phyloP scores from a whole-genome alignment of 257 asterid species.

The Nicotiana noctiflora region DNA sequence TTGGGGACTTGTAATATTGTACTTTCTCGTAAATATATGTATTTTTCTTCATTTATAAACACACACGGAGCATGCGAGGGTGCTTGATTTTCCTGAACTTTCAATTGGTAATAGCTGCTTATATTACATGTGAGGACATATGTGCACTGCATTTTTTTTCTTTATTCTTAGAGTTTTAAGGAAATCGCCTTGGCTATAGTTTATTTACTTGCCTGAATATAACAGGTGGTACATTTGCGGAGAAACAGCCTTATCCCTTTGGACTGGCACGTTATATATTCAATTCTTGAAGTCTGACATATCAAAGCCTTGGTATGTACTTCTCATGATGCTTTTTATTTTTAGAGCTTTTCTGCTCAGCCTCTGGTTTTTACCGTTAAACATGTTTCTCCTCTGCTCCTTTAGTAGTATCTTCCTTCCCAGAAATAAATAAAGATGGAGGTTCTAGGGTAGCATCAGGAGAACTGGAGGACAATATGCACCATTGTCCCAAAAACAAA shows the following conservation, averaged over 20 bases:
- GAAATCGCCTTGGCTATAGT: neutral
- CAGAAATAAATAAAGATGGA: constrained; percentile 3
- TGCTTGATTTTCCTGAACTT: neutral
- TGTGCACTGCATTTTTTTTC: neutral
- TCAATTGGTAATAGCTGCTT: neutral
- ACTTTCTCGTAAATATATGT: neutral
- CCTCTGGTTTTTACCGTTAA: neutral
- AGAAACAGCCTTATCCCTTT: constrained; percentile 77
- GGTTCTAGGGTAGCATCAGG: neutral
- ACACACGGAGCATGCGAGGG: neutral
- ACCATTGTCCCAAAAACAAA: neutral
- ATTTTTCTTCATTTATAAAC: neutral
- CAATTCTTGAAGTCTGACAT: constrained; percentile 60
- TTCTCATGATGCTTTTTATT: neutral
- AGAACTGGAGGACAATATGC: neutral
- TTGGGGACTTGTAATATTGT: neutral
- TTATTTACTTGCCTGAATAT: constrained; percentile 1
- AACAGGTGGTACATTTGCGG: constrained; percentile 91
- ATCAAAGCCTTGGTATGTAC: constrained; percentile 74
- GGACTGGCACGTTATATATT: constrained; percentile 79
- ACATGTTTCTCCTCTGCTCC: neutral
- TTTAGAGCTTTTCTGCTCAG: neutral
- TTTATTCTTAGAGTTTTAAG: neutral
- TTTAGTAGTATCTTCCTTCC: neutral
- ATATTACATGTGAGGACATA: neutral